Base-by-base conservation (phyloP, 768 basidiomycete species). In the Heimioporus sp. region DNA sequence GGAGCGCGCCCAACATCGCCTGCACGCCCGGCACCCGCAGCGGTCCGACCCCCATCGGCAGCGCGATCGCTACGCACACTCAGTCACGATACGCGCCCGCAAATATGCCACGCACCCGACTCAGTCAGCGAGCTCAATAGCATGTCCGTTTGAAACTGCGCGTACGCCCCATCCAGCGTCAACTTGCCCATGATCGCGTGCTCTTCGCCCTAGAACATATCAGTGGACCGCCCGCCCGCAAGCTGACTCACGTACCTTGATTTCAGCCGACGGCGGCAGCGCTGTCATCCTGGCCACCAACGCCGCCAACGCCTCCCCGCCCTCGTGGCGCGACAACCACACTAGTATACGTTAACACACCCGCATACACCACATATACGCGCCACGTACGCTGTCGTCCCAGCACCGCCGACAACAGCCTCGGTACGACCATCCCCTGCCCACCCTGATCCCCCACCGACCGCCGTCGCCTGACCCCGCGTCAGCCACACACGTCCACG, bases 41-140 rank as follows among this genome's bases (percentile, higher is more conserved):
- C 42, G 65, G 57, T 2, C 62, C 66, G 74, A 87, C 83, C 0
- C 88, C 85, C 82, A 91, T 85, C 0, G 92, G 91, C 50, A 93
- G 77, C 4, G 91, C 83, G 54, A 96, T 87, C 20, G 90, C 89
- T 97, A 17, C 51, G 43, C 6, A 62, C 52, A 46, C 16, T 16
- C 12, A 10, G 30, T 53, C n/a, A 70, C 32, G 13, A 32, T 9
- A 11, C 15, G 5, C 3, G 19, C 13, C 30, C n/a, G 17, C 5
- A 43, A 41, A 21, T 10, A 52, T 34, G 24, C 39, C 15, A 72
- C 91, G 34, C 61, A 96, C 94, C 86, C 1, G 96, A 96, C 65
- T 98, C 96, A 0, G 87, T 80, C 20, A 98, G 72, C 16, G 94
- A 94, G 62, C 87, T 93, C 52, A 97, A 74, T 65, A 94, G 90